These are phyloP conservation scores for Magnaporthales sp. DNA, from an alignment of 2,329 filamentous ascomycete species.

Conservation along the genomic window DNA sequence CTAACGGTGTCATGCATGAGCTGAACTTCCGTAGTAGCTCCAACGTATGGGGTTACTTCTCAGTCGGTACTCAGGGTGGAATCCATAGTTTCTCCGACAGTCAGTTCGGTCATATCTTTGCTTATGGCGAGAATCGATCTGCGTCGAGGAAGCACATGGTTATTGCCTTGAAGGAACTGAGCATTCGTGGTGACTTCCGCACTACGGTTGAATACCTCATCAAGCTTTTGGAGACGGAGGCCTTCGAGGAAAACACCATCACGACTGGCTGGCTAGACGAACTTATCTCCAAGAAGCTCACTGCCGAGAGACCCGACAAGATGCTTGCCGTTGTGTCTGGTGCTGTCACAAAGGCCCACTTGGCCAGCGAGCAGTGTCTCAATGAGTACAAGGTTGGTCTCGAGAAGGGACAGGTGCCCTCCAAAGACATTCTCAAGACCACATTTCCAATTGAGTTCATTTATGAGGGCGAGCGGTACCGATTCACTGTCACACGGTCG, in stretches of 20 bases:
- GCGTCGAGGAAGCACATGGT: slow-evolving; percentile 99
- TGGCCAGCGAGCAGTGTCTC: slow-evolving; percentile 85
- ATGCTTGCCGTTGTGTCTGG: slow-evolving; percentile 93
- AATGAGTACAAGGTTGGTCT: slow-evolving; percentile 79
- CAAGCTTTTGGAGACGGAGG: slow-evolving; percentile 95
- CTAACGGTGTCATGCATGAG: slow-evolving; percentile 97
- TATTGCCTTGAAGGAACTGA: slow-evolving; percentile 94
- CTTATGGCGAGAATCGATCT: slow-evolving; percentile 93
- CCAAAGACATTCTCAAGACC: slow-evolving; percentile 94
- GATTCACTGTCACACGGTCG: slow-evolving; percentile 92
- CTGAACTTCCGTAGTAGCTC: slow-evolving; percentile 98
- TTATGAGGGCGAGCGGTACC: slow-evolving; percentile 93
- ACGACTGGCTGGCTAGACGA: slow-evolving; percentile 98
- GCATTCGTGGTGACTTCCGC: slow-evolving; percentile 98
- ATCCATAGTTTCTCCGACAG: slow-evolving; percentile 99
- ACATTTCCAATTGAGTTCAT: slow-evolving; percentile 98
- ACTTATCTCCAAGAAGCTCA: slow-evolving; percentile 95
- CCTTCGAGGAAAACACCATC: slow-evolving; percentile 98
- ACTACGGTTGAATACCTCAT: slow-evolving; percentile 98
- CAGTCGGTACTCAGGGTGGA: slow-evolving; percentile 88
- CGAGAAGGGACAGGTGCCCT: slow-evolving; percentile 94
- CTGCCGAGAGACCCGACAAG: slow-evolving; percentile 87
- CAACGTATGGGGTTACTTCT: slow-evolving; percentile 99
- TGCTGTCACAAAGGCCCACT: slow-evolving; percentile 88
- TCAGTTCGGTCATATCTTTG: slow-evolving; percentile 98